A percentile compares a stretch with the other conserved stretches of the same genome.
Conservation (phyloP, 2,329 filamentous ascomycete species). For the Aspergillus sp. region DNA sequence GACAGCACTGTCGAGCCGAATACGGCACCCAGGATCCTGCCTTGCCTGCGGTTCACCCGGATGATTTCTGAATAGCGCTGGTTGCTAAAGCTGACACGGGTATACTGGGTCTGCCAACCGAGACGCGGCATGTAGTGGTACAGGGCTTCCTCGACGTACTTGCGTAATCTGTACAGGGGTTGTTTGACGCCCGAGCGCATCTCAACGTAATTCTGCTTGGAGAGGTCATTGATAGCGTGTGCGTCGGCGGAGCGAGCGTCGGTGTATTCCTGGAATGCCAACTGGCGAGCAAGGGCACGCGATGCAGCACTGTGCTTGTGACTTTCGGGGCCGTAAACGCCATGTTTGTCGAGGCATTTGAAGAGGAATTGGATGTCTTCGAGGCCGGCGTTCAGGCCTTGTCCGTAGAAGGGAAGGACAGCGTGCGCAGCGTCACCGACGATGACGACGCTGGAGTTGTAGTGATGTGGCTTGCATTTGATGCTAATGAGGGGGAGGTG, state of each 20-base stretch:
- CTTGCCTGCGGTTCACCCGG: conserved; percentile 67
- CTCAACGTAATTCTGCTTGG: conserved; percentile 86
- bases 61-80: conserved; percentile 85
- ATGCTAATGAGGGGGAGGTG: conserved; percentile 92
- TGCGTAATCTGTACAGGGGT: conserved; percentile 74
- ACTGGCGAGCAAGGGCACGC: conserved; percentile 42
- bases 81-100: conserved; percentile 89
- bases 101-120: conserved; percentile 92
- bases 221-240: conserved; percentile 88
- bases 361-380: conserved; percentile 93
- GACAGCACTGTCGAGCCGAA: conserved; percentile 30
- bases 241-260: conserved; percentile 72
- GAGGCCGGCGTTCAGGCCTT: conserved; percentile 95
- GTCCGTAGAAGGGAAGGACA: conserved; percentile 98
- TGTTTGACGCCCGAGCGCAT: conserved; percentile 87
- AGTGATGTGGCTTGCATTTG: conserved; percentile 89
- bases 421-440: conserved; percentile 94
- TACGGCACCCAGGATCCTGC: conserved; percentile 54
- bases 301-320: conserved; percentile 36
- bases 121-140: conserved; percentile 72
- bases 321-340: conserved; percentile 35
- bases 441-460: conserved; percentile 72
- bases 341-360: conserved; percentile 71
- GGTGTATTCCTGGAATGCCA: conserved; percentile 72
- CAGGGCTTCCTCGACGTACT: conserved; percentile 81